Conservation (phyloP, 345 rosid genomes). For the Noccaea caerulescens region DNA sequence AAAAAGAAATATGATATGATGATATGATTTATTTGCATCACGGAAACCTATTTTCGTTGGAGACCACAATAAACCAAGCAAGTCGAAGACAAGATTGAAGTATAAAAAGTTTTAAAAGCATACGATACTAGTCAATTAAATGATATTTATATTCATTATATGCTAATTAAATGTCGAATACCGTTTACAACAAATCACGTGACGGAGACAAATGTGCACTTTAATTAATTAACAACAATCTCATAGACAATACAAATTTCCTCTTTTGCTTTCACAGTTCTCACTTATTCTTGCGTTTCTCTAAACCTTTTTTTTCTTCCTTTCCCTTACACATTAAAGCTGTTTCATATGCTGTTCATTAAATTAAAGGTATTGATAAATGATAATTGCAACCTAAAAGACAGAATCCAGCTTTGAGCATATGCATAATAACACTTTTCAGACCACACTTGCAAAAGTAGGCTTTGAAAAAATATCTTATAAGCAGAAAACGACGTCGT, state of each 20-base stretch:
- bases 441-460: conserved; percentile 6
- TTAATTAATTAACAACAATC: conserved; percentile 34
- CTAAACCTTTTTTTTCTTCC: conserved; percentile 19
- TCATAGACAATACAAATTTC: conserved; percentile 24
- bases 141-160: conserved; percentile 5
- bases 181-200: conserved; percentile 30
- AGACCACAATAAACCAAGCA: conserved; percentile 39
- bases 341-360: background rate
- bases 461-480: background rate
- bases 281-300: conserved; percentile 40
- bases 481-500: background rate
- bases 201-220: conserved; percentile 42
- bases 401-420: conserved; percentile 35
- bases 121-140: background rate
- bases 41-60: conserved; percentile 28
- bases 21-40: conserved; percentile 4
- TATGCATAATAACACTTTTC: conserved; percentile 40
- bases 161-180: conserved; percentile 1
- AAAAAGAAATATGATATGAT: background rate
- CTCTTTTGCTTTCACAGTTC: conserved; percentile 41
- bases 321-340: background rate
- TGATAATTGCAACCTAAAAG: conserved; percentile 36
- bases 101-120: conserved; percentile 32
- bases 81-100: conserved; percentile 40
- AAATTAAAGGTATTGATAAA: conserved; percentile 19